Percentiles rank a stretch among this genome's conserved stretches.
phyloP scores from a whole-genome alignment of 2,329 filamentous ascomycete species.

The Plectosphaerella sp. region DNA sequence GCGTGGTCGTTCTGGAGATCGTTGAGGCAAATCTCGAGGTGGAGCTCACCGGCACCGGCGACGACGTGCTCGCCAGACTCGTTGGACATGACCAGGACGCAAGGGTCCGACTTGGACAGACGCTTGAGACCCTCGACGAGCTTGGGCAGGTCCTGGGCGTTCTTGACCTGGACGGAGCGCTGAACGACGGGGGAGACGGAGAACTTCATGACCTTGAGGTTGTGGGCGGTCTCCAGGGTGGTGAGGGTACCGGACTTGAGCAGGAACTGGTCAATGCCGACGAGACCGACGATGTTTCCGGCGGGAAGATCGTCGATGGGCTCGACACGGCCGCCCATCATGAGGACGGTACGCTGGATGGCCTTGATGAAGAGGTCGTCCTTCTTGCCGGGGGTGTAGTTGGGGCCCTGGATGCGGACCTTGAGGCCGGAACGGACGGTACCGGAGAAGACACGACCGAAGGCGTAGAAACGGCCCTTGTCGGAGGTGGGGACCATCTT shows the following conservation, averaged over 20 bases:
- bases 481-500: slow-evolving; percentile 99
- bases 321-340: slow-evolving; percentile 99
- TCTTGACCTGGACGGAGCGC: slow-evolving; percentile 99
- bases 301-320: slow-evolving; percentile 98
- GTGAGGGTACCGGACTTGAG: slow-evolving; percentile 99
- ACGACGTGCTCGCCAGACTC: slow-evolving; percentile 98
- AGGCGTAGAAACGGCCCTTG: slow-evolving; percentile 99
- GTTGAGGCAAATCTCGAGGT: slow-evolving; percentile 99
- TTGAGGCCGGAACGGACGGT: slow-evolving; percentile 96
- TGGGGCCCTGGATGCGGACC: slow-evolving; percentile 99
- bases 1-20: slow-evolving; percentile 99
- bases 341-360: slow-evolving; percentile 98
- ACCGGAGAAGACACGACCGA: slow-evolving; percentile 99
- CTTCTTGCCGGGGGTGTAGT: slow-evolving; percentile 98
- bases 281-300: slow-evolving; percentile 99
- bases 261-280: slow-evolving; percentile 99
- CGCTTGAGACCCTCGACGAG: slow-evolving; percentile 99
- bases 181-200: slow-evolving; percentile 98
- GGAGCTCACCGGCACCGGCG: slow-evolving; percentile 97
- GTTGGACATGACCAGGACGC: slow-evolving; percentile 84
- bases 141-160: slow-evolving; percentile 99
- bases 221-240: slow-evolving; percentile 96
- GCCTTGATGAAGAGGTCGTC: slow-evolving; percentile 99
- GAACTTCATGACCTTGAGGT: slow-evolving; percentile 99
- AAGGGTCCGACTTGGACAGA: slow-evolving; percentile 99